Percentiles rank a stretch among this genome's conserved stretches.
These are phyloP conservation scores for Calocera cornea DNA, from an alignment of 768 basidiomycete species.

Conservation along the genomic window DNA sequence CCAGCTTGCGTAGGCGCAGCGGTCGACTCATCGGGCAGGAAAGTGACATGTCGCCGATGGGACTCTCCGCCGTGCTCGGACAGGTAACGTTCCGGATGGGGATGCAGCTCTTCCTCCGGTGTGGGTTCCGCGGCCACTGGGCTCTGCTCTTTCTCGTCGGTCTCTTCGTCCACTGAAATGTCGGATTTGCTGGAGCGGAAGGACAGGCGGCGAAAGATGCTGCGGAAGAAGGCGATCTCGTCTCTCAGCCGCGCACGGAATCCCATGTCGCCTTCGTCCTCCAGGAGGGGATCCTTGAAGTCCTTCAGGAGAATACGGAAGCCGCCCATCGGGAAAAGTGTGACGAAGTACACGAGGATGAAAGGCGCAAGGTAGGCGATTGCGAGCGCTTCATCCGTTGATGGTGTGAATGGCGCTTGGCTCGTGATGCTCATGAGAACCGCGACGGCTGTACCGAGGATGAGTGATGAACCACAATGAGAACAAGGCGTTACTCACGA, in stretches of 20 bases:
- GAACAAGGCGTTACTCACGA: slow-evolving; percentile 31
- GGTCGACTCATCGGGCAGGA: not conserved
- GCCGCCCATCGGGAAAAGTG: slow-evolving; percentile 52
- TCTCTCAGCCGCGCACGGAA: not conserved
- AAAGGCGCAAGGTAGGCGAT: slow-evolving; percentile 49
- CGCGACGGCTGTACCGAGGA: slow-evolving; percentile 39
- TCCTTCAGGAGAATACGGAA: slow-evolving; percentile 44
- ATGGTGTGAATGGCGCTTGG: slow-evolving; percentile 46
- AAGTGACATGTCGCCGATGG: not conserved
- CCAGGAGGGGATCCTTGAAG: slow-evolving; percentile 49
- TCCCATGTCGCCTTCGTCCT: slow-evolving; percentile 32
- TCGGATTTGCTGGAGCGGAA: not conserved
- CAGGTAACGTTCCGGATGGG: not conserved
- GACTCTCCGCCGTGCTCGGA: not conserved
- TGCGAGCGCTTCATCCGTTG: slow-evolving; percentile 43
- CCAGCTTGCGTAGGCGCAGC: not conserved
- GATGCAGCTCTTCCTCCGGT: too few relatives aligned
- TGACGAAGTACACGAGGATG: slow-evolving; percentile 21
- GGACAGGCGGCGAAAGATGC: not conserved
- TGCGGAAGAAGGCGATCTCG: not conserved
- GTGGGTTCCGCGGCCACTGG: not conserved
- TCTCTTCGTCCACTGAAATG: not conserved
- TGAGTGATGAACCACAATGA: not conserved
- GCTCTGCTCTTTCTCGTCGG: not conserved
- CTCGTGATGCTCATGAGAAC: slow-evolving; percentile 51